Evolutionary conservation across 2,329 filamentous ascomycete genomes (phyloP).

Genomic region (Didymella lethalis): DNA sequence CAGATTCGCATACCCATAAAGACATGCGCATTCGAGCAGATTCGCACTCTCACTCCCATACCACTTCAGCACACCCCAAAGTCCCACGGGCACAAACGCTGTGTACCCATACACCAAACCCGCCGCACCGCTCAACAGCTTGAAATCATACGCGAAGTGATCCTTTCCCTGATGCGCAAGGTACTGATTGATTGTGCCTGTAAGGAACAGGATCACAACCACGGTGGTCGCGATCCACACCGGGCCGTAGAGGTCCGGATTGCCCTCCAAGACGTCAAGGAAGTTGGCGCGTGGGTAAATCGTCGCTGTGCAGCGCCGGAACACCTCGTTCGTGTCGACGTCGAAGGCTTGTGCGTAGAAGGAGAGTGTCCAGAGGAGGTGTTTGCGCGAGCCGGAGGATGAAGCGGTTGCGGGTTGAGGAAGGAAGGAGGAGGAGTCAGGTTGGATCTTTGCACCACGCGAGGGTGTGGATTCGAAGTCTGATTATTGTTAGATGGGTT

Average conservation of each 20-base stretch:
- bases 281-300: constrained; percentile 93
- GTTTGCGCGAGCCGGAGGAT: constrained; percentile 63
- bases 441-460: constrained; percentile 57
- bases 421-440: constrained; percentile 53
- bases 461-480: constrained; percentile 72
- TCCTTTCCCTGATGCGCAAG: constrained; percentile 71
- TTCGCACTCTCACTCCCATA: constrained; percentile 94
- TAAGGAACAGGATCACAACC: constrained; percentile 91
- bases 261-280: constrained; percentile 94
- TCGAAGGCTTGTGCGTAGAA: constrained; percentile 99
- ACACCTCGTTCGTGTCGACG: constrained; percentile 89
- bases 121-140: constrained; percentile 84
- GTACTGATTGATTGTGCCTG: constrained; percentile 94
- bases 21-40: constrained; percentile 90
- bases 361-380: constrained; percentile 87
- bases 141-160: constrained; percentile 91
- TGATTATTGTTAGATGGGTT: constrained; percentile 35
- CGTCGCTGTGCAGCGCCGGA: constrained; percentile 86
- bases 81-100: constrained; percentile 74
- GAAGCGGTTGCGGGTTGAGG: constrained; percentile 40
- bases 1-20: constrained; percentile 96
- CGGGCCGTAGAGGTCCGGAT: constrained; percentile 94
- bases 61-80: constrained; percentile 92
- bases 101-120: constrained; percentile 97
- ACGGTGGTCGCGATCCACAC: constrained; percentile 99